Evolutionary conservation across 2,329 filamentous ascomycete genomes (phyloP).

Genomic region (Mycocentrospora acerina): DNA sequence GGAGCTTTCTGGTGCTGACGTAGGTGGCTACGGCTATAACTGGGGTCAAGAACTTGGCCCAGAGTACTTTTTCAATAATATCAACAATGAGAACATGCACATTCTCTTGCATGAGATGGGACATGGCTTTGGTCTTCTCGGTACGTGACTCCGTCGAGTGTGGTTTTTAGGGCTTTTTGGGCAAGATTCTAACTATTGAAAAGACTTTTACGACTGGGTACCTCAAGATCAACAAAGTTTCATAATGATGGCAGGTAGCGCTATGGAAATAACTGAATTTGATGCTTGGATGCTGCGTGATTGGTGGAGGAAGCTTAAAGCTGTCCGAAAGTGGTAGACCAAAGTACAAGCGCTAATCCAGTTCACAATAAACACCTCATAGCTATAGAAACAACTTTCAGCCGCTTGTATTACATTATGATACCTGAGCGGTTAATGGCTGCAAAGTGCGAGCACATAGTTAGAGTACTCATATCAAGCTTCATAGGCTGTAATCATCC

Average conservation of each 20-base stretch:
- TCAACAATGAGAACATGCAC: constrained; percentile 44
- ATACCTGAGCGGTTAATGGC: no score
- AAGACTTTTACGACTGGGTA: constrained; percentile 48
- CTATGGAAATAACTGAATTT: constrained; percentile 49
- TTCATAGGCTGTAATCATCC: no score
- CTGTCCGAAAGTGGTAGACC: constrained; percentile 13
- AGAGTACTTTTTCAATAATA: constrained; percentile 46
- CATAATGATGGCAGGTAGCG: constrained; percentile 50
- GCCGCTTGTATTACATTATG: no score
- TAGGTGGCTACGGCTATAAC: constrained; percentile 48
- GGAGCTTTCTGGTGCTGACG: constrained; percentile 38
- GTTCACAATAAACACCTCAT: no score
- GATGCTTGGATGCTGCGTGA: constrained; percentile 53
- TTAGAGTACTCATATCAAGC: no score
- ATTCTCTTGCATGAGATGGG: constrained; percentile 50
- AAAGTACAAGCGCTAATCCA: no score
- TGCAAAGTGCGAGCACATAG: no score
- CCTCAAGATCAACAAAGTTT: constrained; percentile 46
- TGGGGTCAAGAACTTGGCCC: constrained; percentile 50
- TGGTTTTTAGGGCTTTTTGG: not conserved
- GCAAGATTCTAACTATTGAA: not conserved
- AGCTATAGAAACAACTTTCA: no score
- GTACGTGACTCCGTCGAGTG: constrained; percentile 15
- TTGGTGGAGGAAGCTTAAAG: constrained; percentile 46
- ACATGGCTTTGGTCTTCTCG: constrained; percentile 44